Percentiles rank a stretch among this genome's conserved stretches.
Evolutionary conservation across 2,329 filamentous ascomycete genomes (phyloP).

Genomic region (Ramichloridium luteum): DNA sequence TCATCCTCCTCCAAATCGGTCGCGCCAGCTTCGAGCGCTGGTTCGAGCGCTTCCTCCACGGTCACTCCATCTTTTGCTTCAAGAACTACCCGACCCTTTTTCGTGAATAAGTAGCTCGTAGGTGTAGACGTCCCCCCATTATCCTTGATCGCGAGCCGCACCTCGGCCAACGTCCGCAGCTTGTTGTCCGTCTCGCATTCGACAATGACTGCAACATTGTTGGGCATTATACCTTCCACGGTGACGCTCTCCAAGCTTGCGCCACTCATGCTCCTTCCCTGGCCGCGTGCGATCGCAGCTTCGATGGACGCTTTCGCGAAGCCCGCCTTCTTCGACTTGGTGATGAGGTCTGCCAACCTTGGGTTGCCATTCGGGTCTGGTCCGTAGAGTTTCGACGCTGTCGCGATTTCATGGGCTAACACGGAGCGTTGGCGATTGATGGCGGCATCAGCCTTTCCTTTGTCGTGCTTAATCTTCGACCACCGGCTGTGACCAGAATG

Average conservation of each 20-base stretch:
- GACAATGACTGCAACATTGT: conserved; percentile 62
- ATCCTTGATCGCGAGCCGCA: conserved; percentile 60
- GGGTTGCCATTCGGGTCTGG: conserved; percentile 62
- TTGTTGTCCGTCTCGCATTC: conserved; percentile 80
- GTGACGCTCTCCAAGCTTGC: conserved; percentile 63
- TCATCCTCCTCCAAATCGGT: conserved; percentile 58
- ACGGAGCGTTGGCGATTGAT: conserved; percentile 60
- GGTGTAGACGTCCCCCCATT: conserved; percentile 57
- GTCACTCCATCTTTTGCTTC: conserved; percentile 43
- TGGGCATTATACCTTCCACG: conserved; percentile 69
- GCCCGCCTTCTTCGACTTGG: conserved; percentile 70
- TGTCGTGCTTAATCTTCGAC: conserved; percentile 94
- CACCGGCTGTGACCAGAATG: conserved; percentile 75
- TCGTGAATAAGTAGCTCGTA: conserved; percentile 74
- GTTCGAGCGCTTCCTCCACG: conserved; percentile 64
- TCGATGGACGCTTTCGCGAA: conserved; percentile 80
- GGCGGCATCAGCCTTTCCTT: conserved; percentile 69
- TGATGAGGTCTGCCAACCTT: conserved; percentile 59
- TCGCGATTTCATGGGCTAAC: conserved; percentile 60
- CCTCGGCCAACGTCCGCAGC: conserved; percentile 57
- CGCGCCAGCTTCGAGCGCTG: conserved; percentile 73
- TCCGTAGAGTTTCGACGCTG: conserved; percentile 68
- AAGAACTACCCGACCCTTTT: conserved; percentile 63
- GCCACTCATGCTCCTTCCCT: conserved; percentile 67
- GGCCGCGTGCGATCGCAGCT: conserved; percentile 72